A percentile compares a stretch with the other conserved stretches of the same genome.
Evolutionary conservation across 768 basidiomycete species (phyloP).

Genomic region (Kondoa subrosea): DNA sequence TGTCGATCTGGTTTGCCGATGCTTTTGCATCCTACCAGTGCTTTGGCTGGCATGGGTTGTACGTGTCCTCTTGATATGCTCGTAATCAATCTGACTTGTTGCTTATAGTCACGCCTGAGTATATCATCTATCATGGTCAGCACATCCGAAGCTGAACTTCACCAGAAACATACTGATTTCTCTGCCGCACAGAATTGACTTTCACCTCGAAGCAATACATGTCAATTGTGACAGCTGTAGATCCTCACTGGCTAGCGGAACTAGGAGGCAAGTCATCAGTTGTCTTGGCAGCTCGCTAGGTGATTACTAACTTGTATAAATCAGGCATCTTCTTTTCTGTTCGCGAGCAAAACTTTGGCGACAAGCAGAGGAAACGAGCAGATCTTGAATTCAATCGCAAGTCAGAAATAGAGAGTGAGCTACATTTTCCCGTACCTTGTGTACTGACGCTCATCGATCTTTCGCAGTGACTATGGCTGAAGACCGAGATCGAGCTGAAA

Average conservation of each 20-base stretch:
- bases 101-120: constrained; percentile 47
- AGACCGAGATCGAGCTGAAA: constrained; percentile 21
- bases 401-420: constrained; percentile 76
- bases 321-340: constrained; percentile 93
- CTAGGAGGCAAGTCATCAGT: constrained; percentile 21
- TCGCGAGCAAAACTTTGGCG: constrained; percentile 94
- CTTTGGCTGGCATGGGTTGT: constrained; percentile 81
- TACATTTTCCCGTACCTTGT: constrained; percentile 32
- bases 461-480: constrained; percentile 23
- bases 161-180: constrained; percentile 32
- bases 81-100: constrained; percentile 42
- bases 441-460: constrained; percentile 9
- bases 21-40: constrained; percentile 90
- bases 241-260: constrained; percentile 90
- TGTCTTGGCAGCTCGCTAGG: not conserved
- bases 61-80: constrained; percentile 12
- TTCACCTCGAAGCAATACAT: constrained; percentile 48
- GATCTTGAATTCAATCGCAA: constrained; percentile 81
- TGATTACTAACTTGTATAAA: constrained; percentile 38
- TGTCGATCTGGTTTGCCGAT: constrained; percentile 83
- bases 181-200: constrained; percentile 15
- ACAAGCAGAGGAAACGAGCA: constrained; percentile 45
- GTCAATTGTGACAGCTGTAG: constrained; percentile 96
- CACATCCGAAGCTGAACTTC: too few species aligned
- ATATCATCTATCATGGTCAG: constrained; percentile 69